Evolutionary conservation across 441 rosid species (phyloP).

Genomic region (Pelargonium cotyledonis): DNA sequence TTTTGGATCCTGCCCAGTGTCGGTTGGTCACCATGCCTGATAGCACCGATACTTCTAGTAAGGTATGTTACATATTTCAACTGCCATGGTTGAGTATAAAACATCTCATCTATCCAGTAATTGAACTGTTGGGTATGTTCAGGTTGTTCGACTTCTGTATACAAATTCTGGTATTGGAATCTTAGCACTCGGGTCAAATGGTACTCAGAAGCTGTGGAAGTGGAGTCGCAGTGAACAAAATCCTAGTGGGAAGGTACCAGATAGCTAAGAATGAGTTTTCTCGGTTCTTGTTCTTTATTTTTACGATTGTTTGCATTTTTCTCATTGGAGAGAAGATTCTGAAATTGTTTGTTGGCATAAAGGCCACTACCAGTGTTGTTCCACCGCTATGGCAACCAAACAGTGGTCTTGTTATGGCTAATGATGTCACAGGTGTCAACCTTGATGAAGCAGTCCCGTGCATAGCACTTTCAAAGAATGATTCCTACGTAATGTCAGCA

Average conservation of each 20-base stretch:
- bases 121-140: conserved; percentile 21
- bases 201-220: conserved; percentile 81
- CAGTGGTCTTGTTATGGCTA: conserved; percentile 64
- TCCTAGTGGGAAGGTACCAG: conserved; percentile 38
- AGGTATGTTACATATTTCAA: conserved; percentile 37
- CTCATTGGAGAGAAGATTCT: background rate
- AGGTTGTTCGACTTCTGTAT: conserved; percentile 69
- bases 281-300: conserved; percentile 8
- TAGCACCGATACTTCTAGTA: conserved; percentile 52
- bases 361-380: conserved; percentile 54
- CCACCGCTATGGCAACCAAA: conserved; percentile 83
- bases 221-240: conserved; percentile 45
- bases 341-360: conserved; percentile 1
- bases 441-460: conserved; percentile 75
- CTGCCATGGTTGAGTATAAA: conserved; percentile 3
- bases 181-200: conserved; percentile 73
- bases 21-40: conserved; percentile 24
- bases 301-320: background rate
- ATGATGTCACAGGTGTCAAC: conserved; percentile 53
- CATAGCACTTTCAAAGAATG: conserved; percentile 83
- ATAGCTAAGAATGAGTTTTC: conserved; percentile 31
- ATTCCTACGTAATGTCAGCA: conserved; percentile 81
- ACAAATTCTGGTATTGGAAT: conserved; percentile 64
- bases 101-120: conserved; percentile 10
- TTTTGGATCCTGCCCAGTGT: conserved; percentile 69